Evolutionary conservation across 2,329 filamentous ascomycete species (phyloP).

Genomic region (Neofusicoccum parvum): DNA sequence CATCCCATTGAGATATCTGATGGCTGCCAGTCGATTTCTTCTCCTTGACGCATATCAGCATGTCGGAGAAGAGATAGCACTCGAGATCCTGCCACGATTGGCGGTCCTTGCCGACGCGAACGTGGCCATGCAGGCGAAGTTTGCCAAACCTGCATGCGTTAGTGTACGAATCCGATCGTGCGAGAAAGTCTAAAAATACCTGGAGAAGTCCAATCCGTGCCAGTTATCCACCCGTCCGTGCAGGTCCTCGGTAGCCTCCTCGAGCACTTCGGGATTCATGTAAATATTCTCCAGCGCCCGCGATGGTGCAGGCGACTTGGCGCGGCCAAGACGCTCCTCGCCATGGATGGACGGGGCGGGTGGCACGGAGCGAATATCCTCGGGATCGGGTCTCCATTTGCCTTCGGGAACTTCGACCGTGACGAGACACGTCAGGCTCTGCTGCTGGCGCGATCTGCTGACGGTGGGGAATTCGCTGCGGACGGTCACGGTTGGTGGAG

Average conservation of each 20-base stretch:
- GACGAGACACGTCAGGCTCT: conserved; percentile 89
- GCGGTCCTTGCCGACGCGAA: conserved; percentile 94
- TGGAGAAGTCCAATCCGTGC: conserved; percentile 91
- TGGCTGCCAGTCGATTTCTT: conserved; percentile 65
- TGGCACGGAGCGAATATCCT: conserved; percentile 66
- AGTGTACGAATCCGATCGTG: conserved; percentile 21
- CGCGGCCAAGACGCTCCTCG: conserved; percentile 44
- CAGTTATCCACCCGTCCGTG: conserved; percentile 93
- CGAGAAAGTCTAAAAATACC: conserved; percentile 49
- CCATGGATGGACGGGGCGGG: conserved; percentile 52
- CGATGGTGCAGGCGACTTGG: conserved; percentile 62
- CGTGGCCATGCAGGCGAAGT: conserved; percentile 81
- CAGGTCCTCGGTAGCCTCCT: conserved; percentile 83
- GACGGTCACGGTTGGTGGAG: conserved; percentile 86
- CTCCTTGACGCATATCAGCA: conserved; percentile 99
- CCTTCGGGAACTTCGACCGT: conserved; percentile 92
- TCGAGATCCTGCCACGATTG: conserved; percentile 97
- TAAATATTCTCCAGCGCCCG: conserved; percentile 58
- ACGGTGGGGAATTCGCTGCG: conserved; percentile 96
- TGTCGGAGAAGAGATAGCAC: conserved; percentile 95
- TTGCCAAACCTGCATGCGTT: conserved; percentile 73
- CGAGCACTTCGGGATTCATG: conserved; percentile 74
- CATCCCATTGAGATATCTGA: conserved; percentile 62
- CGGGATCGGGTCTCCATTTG: conserved; percentile 84
- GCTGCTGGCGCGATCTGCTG: conserved; percentile 87